Percentiles rank a stretch among this genome's conserved stretches.
Conservation (phyloP, 2,329 filamentous ascomycete genomes). For the Aspergillus candidus region DNA sequence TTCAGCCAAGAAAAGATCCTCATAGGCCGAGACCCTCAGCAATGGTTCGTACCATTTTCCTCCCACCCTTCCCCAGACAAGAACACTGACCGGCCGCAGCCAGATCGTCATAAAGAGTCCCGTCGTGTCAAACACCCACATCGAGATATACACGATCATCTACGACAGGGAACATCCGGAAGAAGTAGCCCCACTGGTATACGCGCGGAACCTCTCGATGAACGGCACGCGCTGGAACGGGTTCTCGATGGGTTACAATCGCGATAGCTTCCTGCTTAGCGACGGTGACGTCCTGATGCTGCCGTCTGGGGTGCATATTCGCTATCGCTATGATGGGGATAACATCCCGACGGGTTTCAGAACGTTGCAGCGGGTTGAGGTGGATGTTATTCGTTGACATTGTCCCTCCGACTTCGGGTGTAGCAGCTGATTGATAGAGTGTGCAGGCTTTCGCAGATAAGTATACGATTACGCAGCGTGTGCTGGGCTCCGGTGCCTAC, state of each 20-base stretch:
- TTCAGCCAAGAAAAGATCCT: conserved; percentile 29
- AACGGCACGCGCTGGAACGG: conserved; percentile 40
- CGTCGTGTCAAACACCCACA: conserved; percentile 36
- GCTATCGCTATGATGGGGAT: conserved; percentile 12
- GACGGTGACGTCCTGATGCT: conserved; percentile 34
- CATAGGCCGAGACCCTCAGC: conserved; percentile 29
- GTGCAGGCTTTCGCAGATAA: conserved; percentile 26
- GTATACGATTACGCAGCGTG: conserved; percentile 34
- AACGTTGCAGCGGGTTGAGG: conserved; percentile 28
- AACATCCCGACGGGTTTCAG: conserved; percentile 16
- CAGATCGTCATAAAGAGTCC: conserved; percentile 30
- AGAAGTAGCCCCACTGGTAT: conserved; percentile 38
- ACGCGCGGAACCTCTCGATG: conserved; percentile 38
- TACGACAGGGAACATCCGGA: conserved; percentile 34
- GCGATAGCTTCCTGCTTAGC: conserved; percentile 32
- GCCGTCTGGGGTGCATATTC: conserved; percentile 17
- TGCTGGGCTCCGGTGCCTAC: conserved; percentile 39
- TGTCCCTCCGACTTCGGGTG: too few species aligned
- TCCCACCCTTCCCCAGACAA: neutral
- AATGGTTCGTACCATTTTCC: conserved; percentile 22
- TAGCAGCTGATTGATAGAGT: neutral
- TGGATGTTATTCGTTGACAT: conserved; percentile 21
- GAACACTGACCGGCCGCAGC: conserved; percentile 20
- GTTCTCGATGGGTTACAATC: conserved; percentile 26
- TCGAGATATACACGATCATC: conserved; percentile 40